These are phyloP conservation scores for Spizellomyces sp. DNA, from an alignment of 192 early-diverging fungal species.

Conservation along the genomic window DNA sequence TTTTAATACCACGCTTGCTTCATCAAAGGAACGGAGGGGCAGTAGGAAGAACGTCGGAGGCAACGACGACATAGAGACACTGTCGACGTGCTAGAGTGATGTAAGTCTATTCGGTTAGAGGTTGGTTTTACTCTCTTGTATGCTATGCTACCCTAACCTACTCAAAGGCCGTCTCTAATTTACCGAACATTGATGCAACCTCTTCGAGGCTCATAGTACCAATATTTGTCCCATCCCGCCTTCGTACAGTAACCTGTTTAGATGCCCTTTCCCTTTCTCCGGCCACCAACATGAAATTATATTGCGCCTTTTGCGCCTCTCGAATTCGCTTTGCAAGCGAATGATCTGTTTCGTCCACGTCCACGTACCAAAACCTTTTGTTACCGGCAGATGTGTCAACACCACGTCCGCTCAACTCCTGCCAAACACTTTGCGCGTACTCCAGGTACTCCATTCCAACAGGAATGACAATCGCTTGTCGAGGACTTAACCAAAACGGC, in stretches of 20 bases:
- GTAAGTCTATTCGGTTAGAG: too few species aligned
- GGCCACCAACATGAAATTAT: conserved; percentile 87
- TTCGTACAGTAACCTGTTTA: conserved; percentile 75
- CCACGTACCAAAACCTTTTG: conserved; percentile 72
- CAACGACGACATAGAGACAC: too few species aligned
- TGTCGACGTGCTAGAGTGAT: too few species aligned
- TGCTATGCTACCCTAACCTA: neutral
- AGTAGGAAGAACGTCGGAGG: too few species aligned
- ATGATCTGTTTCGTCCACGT: conserved; percentile 70
- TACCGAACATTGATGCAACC: conserved; percentile 49
- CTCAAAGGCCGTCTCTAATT: neutral
- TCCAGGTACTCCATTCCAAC: conserved; percentile 60
- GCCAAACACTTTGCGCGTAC: conserved; percentile 65
- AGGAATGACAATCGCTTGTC: conserved; percentile 87
- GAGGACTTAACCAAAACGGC: conserved; percentile 94
- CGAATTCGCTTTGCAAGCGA: conserved; percentile 77
- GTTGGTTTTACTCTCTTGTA: too few species aligned
- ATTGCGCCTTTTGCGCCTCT: conserved; percentile 77
- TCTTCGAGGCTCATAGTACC: conserved; percentile 66
- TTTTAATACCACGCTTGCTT: too few species aligned
- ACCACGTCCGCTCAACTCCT: conserved; percentile 22
- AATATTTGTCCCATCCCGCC: conserved; percentile 60
- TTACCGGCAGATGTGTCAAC: conserved; percentile 3
- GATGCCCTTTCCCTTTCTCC: conserved; percentile 75
- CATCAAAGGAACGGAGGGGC: too few species aligned